phyloP scores from a whole-genome alignment of 2,329 filamentous ascomycete species.

The Xylaria sp. region DNA sequence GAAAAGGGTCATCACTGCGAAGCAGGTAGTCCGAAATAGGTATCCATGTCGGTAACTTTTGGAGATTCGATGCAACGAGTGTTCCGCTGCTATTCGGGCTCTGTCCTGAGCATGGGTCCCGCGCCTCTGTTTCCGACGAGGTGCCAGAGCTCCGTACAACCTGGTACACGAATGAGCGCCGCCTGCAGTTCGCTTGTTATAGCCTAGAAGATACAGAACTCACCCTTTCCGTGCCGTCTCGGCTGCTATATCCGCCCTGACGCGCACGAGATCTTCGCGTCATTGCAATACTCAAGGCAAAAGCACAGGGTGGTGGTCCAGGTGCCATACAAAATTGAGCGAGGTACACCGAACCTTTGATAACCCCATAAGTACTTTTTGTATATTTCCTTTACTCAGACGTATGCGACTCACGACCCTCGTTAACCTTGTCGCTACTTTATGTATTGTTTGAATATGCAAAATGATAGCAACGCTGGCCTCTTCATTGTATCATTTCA shows the following conservation, averaged over 20 bases:
- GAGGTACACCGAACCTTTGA: not conserved
- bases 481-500: not conserved
- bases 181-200: not conserved
- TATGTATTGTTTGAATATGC: constrained; percentile 10
- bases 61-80: constrained; percentile 11
- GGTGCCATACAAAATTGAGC: not conserved
- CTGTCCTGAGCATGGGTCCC: not conserved
- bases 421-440: not conserved
- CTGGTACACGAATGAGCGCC: constrained; percentile 2
- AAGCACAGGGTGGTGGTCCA: not conserved
- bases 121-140: not conserved
- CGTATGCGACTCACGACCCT: not conserved
- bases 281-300: constrained; percentile 6
- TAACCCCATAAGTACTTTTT: not conserved
- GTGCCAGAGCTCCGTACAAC: not conserved
- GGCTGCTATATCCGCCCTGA: not conserved
- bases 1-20: constrained; percentile 22
- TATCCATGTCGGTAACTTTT: constrained; percentile 4
- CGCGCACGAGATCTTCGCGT: not conserved
- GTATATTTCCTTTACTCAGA: not conserved
- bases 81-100: not conserved
- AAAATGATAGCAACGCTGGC: not conserved
- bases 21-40: constrained; percentile 13
- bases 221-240: constrained; percentile 5
- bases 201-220: not conserved